Evolutionary conservation across 1,284 basidiomycete species (phyloP), one percentile per base, ranked within the genome.

Genomic region (Clitocybe nebularis): DNA sequence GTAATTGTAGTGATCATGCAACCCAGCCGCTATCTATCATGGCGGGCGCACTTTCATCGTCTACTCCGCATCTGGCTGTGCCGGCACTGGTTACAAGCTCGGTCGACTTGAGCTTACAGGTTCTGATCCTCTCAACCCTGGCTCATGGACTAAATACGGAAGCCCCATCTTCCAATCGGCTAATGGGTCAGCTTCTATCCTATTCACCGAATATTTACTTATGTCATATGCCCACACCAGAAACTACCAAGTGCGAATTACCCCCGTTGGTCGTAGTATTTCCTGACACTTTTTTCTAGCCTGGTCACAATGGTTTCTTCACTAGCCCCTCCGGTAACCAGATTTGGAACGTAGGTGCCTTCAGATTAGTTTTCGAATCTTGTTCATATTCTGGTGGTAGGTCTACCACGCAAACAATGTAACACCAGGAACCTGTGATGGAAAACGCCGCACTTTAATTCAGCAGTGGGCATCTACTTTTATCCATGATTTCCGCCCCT

Each of bases 101-200:
- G 66, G 61, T 2, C 49, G 51, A 3, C 57, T 68, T 4, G 61
- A 64, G 44, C 53, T 65, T 9, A 60, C 58, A 1, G 66, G 66
- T 9, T 54, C 59, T 5, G 53, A 66, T 43, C 67, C 64, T 4
- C 49, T 65, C 17, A 58, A 43, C 29, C 51, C 61, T 1, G 51
- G 52, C 23, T 62, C 61, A 4, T 69, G 64, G 66, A 59, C 49
- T 5, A 67, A 68, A 45, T 61, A 58, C 35, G 26, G 37, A 6
- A 54, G 52, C 17, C 59, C 63, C 3, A 56, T 66, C 23, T 64
- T 67, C 47, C 45, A 36, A 4, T 52, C 54, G 34, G 64, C 55
- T 1, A 66, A 66, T 46, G 64, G 64, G 58, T 60, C 45, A 28
- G 57, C 49, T 7, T 11, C 13, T 26, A 10, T 10, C n/a, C n/a